A percentile compares a stretch with the other conserved stretches of the same genome.
phyloP scores from a whole-genome alignment of 768 basidiomycete species.

The Mycena venus region DNA sequence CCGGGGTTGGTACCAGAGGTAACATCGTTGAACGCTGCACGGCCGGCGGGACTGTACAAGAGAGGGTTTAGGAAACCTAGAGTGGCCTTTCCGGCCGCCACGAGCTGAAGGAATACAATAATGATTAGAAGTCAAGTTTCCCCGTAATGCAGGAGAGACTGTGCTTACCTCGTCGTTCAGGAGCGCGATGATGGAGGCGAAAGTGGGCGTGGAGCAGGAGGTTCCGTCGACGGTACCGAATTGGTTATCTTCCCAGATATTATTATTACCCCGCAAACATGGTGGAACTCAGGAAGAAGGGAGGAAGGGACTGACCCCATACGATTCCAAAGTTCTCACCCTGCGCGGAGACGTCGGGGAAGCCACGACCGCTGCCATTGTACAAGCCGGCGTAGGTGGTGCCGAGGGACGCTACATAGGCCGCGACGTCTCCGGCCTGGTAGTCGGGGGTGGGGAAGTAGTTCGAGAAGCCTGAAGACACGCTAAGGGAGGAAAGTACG shows the following conservation, averaged over 20 bases:
- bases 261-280: neutral
- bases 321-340: slow-evolving; percentile 41
- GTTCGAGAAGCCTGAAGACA: slow-evolving; percentile 56
- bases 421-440: slow-evolving; percentile 23
- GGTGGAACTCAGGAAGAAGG: too few relatives aligned
- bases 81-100: slow-evolving; percentile 51
- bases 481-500: neutral
- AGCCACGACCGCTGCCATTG: slow-evolving; percentile 26
- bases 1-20: slow-evolving; percentile 50
- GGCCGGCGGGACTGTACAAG: slow-evolving; percentile 49
- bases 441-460: slow-evolving; percentile 39
- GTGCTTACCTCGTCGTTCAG: slow-evolving; percentile 56
- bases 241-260: neutral
- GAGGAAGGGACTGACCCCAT: neutral
- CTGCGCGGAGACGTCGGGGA: slow-evolving; percentile 63
- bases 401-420: slow-evolving; percentile 26
- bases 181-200: slow-evolving; percentile 58
- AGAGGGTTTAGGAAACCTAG: too few relatives aligned
- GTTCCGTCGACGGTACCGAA: slow-evolving; percentile 52
- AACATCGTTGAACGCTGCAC: slow-evolving; percentile 52
- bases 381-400: slow-evolving; percentile 40
- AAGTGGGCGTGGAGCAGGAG: slow-evolving; percentile 56
- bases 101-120: slow-evolving; percentile 34
- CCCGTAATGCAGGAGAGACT: too few relatives aligned
- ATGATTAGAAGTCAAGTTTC: too few relatives aligned